Conservation (phyloP, 306 rosid genomes). For the Cucumis sativus region DNA sequence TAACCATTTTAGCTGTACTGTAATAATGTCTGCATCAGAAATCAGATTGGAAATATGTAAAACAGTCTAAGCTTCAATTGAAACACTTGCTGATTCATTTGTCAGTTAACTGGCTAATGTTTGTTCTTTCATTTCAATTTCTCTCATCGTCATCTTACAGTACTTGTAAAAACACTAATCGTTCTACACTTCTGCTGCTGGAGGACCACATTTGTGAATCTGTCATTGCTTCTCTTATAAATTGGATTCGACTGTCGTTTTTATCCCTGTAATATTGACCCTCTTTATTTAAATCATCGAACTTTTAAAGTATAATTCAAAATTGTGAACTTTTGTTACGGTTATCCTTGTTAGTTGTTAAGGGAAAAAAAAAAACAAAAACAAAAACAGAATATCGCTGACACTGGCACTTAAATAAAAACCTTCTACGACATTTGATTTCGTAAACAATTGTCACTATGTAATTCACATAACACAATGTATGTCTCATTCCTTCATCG, state of each 20-base stretch:
- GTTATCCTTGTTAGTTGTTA: background rate
- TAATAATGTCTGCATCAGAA: background rate
- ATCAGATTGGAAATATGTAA: background rate
- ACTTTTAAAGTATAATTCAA: background rate
- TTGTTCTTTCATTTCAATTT: background rate
- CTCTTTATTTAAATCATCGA: background rate
- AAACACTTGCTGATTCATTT: background rate
- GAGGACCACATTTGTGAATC: background rate
- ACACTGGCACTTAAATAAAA: background rate
- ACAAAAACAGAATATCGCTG: background rate
- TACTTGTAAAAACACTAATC: background rate
- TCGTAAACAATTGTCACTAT: background rate
- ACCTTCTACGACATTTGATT: background rate
- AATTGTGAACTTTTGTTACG: background rate
- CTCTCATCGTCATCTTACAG: background rate
- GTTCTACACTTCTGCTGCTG: background rate
- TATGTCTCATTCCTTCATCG: background rate
- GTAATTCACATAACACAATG: background rate
- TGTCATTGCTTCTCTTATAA: background rate
- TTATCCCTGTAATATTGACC: background rate
- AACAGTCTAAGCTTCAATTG: background rate
- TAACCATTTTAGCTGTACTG: background rate
- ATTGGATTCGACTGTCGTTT: background rate
- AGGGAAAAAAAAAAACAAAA: too few relatives aligned
- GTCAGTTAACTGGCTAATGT: background rate